phyloP scores from a whole-genome alignment of 257 asterid species.

The Mentha longifolia region DNA sequence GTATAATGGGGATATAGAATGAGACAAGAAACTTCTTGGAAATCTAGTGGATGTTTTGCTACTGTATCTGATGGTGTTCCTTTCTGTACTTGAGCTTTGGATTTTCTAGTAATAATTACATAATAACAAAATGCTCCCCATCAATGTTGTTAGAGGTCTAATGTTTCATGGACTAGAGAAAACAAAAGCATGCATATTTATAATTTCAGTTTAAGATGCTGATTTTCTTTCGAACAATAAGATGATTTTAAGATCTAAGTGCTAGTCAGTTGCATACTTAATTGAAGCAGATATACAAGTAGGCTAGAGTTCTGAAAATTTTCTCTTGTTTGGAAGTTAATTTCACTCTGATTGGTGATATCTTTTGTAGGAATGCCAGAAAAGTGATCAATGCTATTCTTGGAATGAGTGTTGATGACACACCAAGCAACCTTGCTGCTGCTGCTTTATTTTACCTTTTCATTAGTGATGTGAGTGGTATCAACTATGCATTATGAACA shows the following conservation, averaged over 20 bases:
- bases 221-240: constrained; percentile 1
- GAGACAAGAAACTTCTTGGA: neutral
- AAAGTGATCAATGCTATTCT: constrained; percentile 62
- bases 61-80: neutral
- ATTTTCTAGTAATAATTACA: constrained; percentile 3
- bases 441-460: constrained; percentile 67
- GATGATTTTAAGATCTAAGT: neutral
- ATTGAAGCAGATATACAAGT: constrained; percentile 18
- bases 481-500: neutral
- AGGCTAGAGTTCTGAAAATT: constrained; percentile 1
- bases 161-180: neutral
- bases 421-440: constrained; percentile 81
- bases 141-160: neutral
- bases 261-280: constrained; percentile 12
- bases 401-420: constrained; percentile 70
- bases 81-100: constrained; percentile 5
- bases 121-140: neutral
- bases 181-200: constrained; percentile 14
- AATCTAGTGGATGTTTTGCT: neutral
- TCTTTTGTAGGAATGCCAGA: constrained; percentile 59
- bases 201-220: neutral
- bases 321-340: constrained; percentile 13
- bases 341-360: constrained; percentile 33
- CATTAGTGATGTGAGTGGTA: constrained; percentile 64
- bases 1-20: neutral